Evolutionary conservation across 768 basidiomycete genomes (phyloP).

Genomic region (Macrolepiota dolichaula): DNA sequence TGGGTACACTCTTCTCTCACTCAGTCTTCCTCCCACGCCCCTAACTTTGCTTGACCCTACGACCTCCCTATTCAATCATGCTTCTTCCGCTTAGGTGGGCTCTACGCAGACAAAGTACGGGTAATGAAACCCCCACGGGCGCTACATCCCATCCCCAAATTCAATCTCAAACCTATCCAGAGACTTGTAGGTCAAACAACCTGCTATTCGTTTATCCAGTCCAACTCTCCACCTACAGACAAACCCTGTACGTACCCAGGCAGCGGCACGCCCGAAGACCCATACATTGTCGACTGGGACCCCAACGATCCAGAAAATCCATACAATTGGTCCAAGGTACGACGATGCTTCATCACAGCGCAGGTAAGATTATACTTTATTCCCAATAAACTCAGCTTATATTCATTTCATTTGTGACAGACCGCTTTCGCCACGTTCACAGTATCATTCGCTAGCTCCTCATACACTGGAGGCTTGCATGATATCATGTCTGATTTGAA

Average conservation of each 20-base stretch:
- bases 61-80: constrained; percentile 5
- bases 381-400: constrained; percentile 1
- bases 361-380: constrained; percentile 30
- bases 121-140: constrained; percentile 11
- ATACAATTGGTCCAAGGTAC: constrained; percentile 48
- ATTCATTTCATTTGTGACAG: constrained; percentile 22
- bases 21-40: background rate
- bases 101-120: constrained; percentile 18
- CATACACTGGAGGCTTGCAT: constrained; percentile 50
- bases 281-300: constrained; percentile 55
- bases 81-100: background rate
- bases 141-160: background rate
- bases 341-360: constrained; percentile 53
- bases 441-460: constrained; percentile 57
- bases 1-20: background rate
- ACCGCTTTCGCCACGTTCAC: constrained; percentile 52
- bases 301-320: constrained; percentile 49
- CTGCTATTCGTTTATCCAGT: constrained; percentile 3
- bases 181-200: background rate
- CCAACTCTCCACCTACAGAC: background rate
- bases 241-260: constrained; percentile 34
- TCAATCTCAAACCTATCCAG: background rate
- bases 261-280: constrained; percentile 42
- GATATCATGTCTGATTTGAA: constrained; percentile 42
- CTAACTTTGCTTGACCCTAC: background rate